Evolutionary conservation across 2,329 filamentous ascomycete species (phyloP), one percentile per base, ranked within the genome.

Genomic region (Pochonia chlamydosporia): DNA sequence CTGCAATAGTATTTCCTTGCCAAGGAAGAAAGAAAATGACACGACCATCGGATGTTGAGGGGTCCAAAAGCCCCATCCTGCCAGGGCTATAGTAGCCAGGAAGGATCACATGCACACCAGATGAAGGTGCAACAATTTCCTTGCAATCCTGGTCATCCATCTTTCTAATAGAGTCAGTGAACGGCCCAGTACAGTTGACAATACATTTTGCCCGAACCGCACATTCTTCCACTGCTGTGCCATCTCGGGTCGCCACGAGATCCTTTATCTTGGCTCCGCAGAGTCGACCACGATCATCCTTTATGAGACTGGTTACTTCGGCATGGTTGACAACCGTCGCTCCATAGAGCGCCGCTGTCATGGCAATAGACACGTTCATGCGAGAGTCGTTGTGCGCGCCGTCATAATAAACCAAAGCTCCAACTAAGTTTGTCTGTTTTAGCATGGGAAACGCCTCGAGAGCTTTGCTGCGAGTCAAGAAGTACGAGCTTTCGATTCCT

Each of bases 1-100:
- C 89, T 40, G 89, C 89, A 60, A 95, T 93, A 13, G 89, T 95
- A 69, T 93, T 93, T 42, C 89, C 89, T 70, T 95, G 89, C 89
- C 89, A 95, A 20, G 89, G 89, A 35, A 95, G 75, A 76, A 95
- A 95, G 79, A 95, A 95, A 61, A 95, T 92, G 43, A 95, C 89
- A 63, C 89, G 81, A 18, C 89, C 89, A 61, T 95, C 89, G 1
- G 89, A 95, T 2, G 89, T 93, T 35, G 82, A 82, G 5, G 89
- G 89, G 59, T 95, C 89, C 57, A 95, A 87, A 35, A 95, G 75
- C 51, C 89, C 89, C 88, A 95, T 93, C 61, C 90, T 85, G 18
- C 83, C 78, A 37, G 89, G 89, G 58, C 84, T 87, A 73, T 86
- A 93, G 71, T 93, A 95, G 41, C 89, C 89, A 20, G 89, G 89